Conservation (phyloP, 1,139 yeast genomes). For the Keqinozyma sinolaborantium region DNA sequence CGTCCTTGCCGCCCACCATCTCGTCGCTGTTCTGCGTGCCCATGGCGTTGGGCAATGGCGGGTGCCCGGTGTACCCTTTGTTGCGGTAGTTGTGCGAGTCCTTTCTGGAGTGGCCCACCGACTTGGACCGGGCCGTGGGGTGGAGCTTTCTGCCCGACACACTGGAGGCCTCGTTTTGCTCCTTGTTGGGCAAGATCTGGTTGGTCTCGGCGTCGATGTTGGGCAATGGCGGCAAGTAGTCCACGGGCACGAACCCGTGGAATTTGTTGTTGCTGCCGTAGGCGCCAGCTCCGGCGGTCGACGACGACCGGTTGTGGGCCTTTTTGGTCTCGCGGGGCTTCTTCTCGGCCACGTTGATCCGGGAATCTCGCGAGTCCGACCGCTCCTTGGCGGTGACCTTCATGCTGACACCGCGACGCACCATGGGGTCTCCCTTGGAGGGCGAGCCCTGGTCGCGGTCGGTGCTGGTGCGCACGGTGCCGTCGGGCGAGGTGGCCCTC, state of each 20-base stretch:
- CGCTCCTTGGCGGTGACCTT: slow-evolving; percentile 58
- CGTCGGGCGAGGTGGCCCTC: slow-evolving; percentile 9
- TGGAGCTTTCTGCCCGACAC: slow-evolving; percentile 38
- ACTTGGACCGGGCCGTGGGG: slow-evolving; percentile 87
- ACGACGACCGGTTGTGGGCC: slow-evolving; percentile 29
- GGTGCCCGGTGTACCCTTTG: slow-evolving; percentile 28
- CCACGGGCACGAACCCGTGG: slow-evolving; percentile 45
- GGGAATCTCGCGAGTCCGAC: slow-evolving; percentile 24
- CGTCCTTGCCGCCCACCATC: slow-evolving; percentile 19
- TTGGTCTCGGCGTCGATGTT: slow-evolving; percentile 32
- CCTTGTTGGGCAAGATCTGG: slow-evolving; percentile 14
- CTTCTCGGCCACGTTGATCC: slow-evolving; percentile 16
- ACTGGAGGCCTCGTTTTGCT: slow-evolving; percentile 5
- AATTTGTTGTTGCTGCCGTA: slow-evolving; percentile 23
- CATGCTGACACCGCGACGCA: slow-evolving; percentile 62
- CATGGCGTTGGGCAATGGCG: slow-evolving; percentile 49
- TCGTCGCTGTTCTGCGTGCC: slow-evolving; percentile 45
- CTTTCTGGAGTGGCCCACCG: slow-evolving; percentile 77
- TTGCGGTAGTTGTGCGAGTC: slow-evolving; percentile 40
- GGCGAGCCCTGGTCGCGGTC: slow-evolving; percentile 11
- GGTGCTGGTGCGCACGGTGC: slow-evolving; percentile 10
- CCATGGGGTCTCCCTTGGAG: slow-evolving; percentile 39
- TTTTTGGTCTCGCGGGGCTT: slow-evolving; percentile 10
- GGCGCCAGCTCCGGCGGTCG: slow-evolving; percentile 4
- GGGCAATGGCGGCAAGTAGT: slow-evolving; percentile 49